Base-by-base conservation (phyloP, 305 asterid genomes). In the Fraxinus platypoda region DNA sequence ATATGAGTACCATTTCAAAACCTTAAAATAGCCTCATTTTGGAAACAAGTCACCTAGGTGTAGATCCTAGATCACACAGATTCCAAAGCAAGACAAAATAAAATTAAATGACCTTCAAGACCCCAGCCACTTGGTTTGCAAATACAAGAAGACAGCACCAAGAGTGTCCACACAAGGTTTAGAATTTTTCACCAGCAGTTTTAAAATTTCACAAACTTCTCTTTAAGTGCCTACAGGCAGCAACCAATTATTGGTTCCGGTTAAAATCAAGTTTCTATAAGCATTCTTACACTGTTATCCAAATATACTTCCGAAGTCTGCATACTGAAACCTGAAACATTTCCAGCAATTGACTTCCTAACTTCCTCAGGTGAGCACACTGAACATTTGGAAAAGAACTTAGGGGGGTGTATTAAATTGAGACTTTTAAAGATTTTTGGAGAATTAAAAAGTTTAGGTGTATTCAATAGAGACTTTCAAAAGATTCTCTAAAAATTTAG, bases 321-420 rank as follows among this genome's bases (percentile, higher is more conserved):
- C 66, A n/a, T 54, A 7, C 11, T n/a, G 66, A 54, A 54, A 54
- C 66, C 26, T 54, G 66, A 54, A 54, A 54, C 66, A 54, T 54
- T 54, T 54, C 74, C 74, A 57, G 66, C 43, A 34, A 57, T 30
- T 57, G 73, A 72, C 31, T 74, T 81, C 62, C 79, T 21, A 25
- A 26, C 30, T 49, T 11, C 70, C 25, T 38, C 43, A 7, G 73
- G 76, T 34, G 49, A 26, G 66, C 54, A 43, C 64, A 76, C 6
- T 57, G 25, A 66, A 25, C 52, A 33, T 78, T 54, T 72, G 31
- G 11, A 49, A 83, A 76, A 28, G 4, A 15, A 31, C 64, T 79
- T 28, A 28, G 30, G 30, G 30, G 35, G 35, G 4, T 31, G 33
- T 31, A 31, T 31, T 31, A 3, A 31, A 31, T 31, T 31, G 4